A percentile compares a stretch with the other conserved stretches of the same genome.
Evolutionary conservation across 2,329 filamentous ascomycete genomes (phyloP).

Genomic region (Pseudogymnoascus sp.): DNA sequence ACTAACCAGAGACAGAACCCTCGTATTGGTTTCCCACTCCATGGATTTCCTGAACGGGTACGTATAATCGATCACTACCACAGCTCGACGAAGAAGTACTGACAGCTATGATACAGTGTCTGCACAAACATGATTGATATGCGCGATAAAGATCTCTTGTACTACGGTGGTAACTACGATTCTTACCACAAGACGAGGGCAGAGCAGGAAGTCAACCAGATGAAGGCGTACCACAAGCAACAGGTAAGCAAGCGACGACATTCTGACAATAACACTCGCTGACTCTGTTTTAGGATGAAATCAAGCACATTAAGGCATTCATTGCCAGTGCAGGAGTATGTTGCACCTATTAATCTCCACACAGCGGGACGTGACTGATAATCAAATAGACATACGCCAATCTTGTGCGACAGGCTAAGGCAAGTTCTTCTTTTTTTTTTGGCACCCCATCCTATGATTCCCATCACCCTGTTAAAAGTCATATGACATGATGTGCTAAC

Average conservation of each 20-base stretch:
- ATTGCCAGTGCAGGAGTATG: conserved; percentile 83
- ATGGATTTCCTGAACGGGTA: conserved; percentile 91
- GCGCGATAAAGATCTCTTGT: conserved; percentile 77
- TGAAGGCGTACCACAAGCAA: conserved; percentile 98
- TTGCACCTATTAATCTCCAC: neutral
- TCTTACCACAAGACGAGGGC: conserved; percentile 88
- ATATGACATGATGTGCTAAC: neutral
- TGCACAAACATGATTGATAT: conserved; percentile 99
- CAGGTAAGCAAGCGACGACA: conserved; percentile 37
- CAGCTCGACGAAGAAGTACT: neutral
- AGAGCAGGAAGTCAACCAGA: conserved; percentile 96
- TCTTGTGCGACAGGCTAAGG: conserved; percentile 91
- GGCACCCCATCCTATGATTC: neutral
- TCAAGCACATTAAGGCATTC: conserved; percentile 99
- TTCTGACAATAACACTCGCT: neutral
- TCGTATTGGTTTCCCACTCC: conserved; percentile 93
- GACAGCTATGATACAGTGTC: conserved; percentile 44
- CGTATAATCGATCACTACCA: neutral
- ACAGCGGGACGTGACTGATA: neutral
- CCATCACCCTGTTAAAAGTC: neutral
- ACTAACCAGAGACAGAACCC: conserved; percentile 48
- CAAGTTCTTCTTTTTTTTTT: neutral
- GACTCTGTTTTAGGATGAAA: conserved; percentile 57
- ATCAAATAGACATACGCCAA: conserved; percentile 73
- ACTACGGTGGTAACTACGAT: conserved; percentile 99